Evolutionary conservation across 1,139 yeast genomes (phyloP).

Genomic region (Kurtzmaniella quercitrusa): DNA sequence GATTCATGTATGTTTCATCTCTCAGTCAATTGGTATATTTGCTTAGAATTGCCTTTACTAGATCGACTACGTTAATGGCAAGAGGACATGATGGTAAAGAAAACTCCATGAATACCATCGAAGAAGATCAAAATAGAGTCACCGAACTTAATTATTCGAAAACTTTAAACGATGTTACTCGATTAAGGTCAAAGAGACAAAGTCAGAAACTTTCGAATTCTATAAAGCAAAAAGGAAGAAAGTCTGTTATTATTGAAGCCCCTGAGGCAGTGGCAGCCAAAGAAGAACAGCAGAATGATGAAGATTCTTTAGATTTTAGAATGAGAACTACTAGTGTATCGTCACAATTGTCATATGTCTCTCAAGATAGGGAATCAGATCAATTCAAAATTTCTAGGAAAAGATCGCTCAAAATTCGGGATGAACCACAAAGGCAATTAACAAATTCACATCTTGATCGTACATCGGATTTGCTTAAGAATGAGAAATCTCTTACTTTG

Average conservation of each 20-base stretch:
- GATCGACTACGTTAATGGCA: conserved; percentile 69
- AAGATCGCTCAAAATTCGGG: conserved; percentile 39
- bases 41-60: conserved; percentile 75
- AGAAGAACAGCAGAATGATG: conserved; percentile 14
- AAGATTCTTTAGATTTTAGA: conserved; percentile 8
- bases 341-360: conserved; percentile 19
- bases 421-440: conserved; percentile 36
- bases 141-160: conserved; percentile 51
- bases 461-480: conserved; percentile 68
- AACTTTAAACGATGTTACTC: conserved; percentile 73
- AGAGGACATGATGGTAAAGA: conserved; percentile 15
- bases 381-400: conserved; percentile 28
- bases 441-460: conserved; percentile 38
- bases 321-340: conserved; percentile 11
- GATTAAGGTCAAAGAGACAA: conserved; percentile 72
- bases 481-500: conserved; percentile 81
- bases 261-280: conserved; percentile 48
- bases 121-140: conserved; percentile 16
- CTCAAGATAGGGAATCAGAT: conserved; percentile 26
- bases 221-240: conserved; percentile 44
- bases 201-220: conserved; percentile 59
- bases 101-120: conserved; percentile 12
- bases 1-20: conserved; percentile 64
- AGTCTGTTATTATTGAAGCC: conserved; percentile 44
- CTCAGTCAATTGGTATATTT: conserved; percentile 71